Conservation (phyloP, 2,329 filamentous ascomycete species). For the Peltaster fructicola region DNA sequence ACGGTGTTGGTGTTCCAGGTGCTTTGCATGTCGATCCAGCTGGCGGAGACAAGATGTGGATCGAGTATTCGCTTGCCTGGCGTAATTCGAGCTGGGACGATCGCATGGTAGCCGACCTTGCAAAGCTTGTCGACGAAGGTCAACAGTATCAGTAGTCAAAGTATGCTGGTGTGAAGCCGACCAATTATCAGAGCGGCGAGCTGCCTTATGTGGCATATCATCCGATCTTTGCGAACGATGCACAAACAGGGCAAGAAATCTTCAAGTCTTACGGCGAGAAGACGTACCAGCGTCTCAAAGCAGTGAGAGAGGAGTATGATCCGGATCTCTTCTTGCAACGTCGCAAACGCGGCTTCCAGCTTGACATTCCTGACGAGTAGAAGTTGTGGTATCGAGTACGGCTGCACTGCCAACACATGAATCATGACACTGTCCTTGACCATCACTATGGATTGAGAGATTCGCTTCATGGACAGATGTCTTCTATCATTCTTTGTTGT, state of each 20-base stretch:
- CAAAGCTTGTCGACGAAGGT: no score
- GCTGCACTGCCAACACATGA: no score
- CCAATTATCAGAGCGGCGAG: conserved; percentile 9
- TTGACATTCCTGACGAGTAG: no score
- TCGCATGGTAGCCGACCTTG: no score
- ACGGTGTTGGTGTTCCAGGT: neutral
- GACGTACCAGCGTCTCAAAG: conserved; percentile 7
- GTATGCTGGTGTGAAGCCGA: conserved; percentile 7
- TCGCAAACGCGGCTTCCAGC: no score
- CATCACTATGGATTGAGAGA: no score
- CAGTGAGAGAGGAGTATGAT: no score
- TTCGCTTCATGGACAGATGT: no score
- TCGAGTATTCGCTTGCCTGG: conserved; percentile 3
- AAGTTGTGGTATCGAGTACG: no score
- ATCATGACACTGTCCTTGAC: no score
- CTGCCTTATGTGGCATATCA: conserved; percentile 6
- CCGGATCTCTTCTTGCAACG: no score
- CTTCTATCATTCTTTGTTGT: conserved; percentile 1
- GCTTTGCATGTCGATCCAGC: conserved; percentile 1
- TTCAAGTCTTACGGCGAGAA: conserved; percentile 7
- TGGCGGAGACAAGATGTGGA: conserved; percentile 2
- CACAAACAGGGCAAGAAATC: conserved; percentile 11
- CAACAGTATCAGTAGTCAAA: conserved; percentile 7
- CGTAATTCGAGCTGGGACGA: conserved; percentile 1
- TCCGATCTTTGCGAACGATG: conserved; percentile 13